Conservation (phyloP, 495 filamentous ascomycete species). For the Penicillium goetzii region DNA sequence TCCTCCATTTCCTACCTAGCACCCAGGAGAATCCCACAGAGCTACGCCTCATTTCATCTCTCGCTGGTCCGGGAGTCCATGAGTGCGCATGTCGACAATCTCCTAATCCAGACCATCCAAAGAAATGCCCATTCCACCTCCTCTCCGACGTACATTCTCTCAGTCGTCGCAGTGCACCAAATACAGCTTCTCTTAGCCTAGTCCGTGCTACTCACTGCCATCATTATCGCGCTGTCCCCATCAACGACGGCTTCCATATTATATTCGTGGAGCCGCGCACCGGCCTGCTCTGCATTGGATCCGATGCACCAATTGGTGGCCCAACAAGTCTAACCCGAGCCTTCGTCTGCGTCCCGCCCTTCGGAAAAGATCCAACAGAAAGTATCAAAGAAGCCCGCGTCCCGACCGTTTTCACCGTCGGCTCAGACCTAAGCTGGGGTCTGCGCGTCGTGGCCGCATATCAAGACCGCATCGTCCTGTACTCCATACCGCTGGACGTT, state of each 20-base stretch:
- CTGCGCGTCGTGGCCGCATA: constrained; percentile 66
- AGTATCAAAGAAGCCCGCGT: constrained; percentile 43
- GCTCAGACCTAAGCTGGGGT: constrained; percentile 63
- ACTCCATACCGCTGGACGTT: constrained; percentile 65
- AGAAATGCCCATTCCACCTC: constrained; percentile 39
- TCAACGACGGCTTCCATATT: constrained; percentile 71
- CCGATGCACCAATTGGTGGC: constrained; percentile 63
- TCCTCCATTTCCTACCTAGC: constrained; percentile 67
- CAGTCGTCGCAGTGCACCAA: constrained; percentile 31
- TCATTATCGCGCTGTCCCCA: constrained; percentile 68
- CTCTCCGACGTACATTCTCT: constrained; percentile 34
- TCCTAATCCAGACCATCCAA: constrained; percentile 28
- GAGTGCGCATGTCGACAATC: constrained; percentile 41
- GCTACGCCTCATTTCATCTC: constrained; percentile 69
- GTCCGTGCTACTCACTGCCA: constrained; percentile 55
- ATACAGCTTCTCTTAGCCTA: constrained; percentile 35
- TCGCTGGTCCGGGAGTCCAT: constrained; percentile 53
- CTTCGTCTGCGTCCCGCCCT: constrained; percentile 46
- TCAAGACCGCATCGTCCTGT: constrained; percentile 58
- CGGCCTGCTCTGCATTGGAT: constrained; percentile 65
- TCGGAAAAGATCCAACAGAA: constrained; percentile 35
- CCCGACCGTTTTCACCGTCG: constrained; percentile 60
- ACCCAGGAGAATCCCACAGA: constrained; percentile 47
- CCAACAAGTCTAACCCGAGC: constrained; percentile 52
- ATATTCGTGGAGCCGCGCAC: constrained; percentile 69